These are phyloP conservation scores for Petunia hybrid DNA, from an alignment of 305 asterid species.

Conservation along the genomic window DNA sequence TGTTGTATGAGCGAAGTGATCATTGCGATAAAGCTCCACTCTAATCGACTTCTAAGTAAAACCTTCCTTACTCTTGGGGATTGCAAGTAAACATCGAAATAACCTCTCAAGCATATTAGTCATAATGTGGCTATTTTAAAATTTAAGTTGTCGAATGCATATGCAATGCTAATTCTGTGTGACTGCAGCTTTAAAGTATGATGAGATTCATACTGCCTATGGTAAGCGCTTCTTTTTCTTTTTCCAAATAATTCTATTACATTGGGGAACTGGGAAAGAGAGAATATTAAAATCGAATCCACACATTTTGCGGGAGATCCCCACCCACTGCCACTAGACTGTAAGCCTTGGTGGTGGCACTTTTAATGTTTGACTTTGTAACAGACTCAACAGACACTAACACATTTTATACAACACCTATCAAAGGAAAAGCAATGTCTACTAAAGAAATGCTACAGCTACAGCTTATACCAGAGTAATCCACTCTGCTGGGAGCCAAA, in stretches of 20 bases:
- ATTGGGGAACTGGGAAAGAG: too few relatives aligned
- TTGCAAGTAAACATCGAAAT: too few relatives aligned
- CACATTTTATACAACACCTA: conserved; percentile 5
- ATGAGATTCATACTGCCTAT: not conserved
- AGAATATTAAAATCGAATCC: too few relatives aligned
- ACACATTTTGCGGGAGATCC: too few relatives aligned
- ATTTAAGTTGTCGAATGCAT: not conserved
- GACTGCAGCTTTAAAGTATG: not conserved
- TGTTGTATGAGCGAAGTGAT: too few relatives aligned
- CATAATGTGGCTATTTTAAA: not conserved
- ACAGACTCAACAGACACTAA: not conserved
- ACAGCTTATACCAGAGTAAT: conserved; percentile 25
- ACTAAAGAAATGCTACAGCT: not conserved
- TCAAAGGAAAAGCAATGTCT: not conserved
- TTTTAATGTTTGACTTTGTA: not conserved
- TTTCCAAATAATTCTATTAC: too few relatives aligned
- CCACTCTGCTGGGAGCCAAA: not conserved
- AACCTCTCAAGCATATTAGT: not conserved
- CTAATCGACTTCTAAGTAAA: too few relatives aligned
- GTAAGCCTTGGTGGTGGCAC: too few relatives aligned
- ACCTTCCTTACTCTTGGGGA: too few relatives aligned
- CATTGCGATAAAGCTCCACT: too few relatives aligned
- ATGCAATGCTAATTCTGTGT: conserved; percentile 27
- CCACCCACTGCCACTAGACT: too few relatives aligned
- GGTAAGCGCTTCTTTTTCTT: not conserved